phyloP scores from a whole-genome alignment of 495 filamentous ascomycete genomes.

The Chaetomidium leptoderma region DNA sequence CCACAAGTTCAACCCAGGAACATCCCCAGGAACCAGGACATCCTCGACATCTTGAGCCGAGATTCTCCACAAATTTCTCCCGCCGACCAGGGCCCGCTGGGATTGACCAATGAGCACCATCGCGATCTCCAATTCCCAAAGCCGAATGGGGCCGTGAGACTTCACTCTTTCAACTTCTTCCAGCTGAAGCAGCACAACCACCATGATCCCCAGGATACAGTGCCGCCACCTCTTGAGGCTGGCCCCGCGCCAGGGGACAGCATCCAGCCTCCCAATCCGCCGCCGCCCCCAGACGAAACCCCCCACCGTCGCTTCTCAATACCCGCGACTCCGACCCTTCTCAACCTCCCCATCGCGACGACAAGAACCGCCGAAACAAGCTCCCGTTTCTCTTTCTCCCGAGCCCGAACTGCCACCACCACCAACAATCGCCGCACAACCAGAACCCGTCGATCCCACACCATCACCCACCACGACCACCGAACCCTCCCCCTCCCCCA shows the following conservation, averaged over 20 bases:
- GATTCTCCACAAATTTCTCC: background rate
- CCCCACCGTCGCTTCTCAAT: background rate
- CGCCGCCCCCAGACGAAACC: background rate
- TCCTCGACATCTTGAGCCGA: background rate
- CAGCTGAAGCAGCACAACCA: background rate
- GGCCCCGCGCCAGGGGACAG: slow-evolving; percentile 5
- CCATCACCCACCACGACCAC: background rate
- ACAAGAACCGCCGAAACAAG: slow-evolving; percentile 1
- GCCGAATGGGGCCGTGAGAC: background rate
- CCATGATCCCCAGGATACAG: slow-evolving; percentile 15
- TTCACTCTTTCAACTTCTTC: background rate
- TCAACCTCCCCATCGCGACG: slow-evolving; percentile 1
- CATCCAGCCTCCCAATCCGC: background rate
- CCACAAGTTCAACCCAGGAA: too few relatives aligned
- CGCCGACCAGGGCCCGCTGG: background rate
- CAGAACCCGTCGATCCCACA: slow-evolving; percentile 2
- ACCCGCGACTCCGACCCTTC: background rate
- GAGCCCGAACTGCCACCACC: too few relatives aligned
- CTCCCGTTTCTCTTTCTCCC: too few relatives aligned
- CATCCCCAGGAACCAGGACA: too few relatives aligned
- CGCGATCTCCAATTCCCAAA: background rate
- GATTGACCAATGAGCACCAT: background rate
- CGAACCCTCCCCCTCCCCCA: background rate
- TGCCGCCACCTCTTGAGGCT: slow-evolving; percentile 12
- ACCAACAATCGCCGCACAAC: background rate